Base-by-base conservation (phyloP, 768 basidiomycete species). In the Termitomyces eurrhizus region DNA sequence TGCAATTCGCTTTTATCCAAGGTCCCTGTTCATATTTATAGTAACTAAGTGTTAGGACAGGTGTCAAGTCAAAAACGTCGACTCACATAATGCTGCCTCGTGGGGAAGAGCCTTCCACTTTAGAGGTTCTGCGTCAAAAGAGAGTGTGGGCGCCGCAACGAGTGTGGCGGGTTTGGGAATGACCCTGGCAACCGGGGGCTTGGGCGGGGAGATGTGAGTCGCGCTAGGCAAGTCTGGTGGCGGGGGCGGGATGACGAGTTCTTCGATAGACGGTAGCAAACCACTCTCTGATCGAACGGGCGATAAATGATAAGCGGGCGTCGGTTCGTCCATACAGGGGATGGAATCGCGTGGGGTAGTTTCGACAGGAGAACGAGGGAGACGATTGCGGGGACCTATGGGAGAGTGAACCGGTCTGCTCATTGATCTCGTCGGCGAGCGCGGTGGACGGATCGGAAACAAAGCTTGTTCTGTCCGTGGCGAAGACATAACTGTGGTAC, bases 61-160 rank as follows among this genome's bases (percentile, higher is more conserved):
- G 46, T 56, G n/a, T 37, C 46, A 57, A 50, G 51, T 58, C 33
- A 5, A 44, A 75, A 44, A 75, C 78, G 45, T 59, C 26, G 1
- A 74, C 79, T 59, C 65, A 83, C 82, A 83, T 33, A 83, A 67
- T 11, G 90, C 90, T 1, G 85, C 86, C 61, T 91, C 87, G 29
- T 90, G 74, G 0, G 89, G 82, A 61, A 92, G 74, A 2, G 83
- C 84, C 62, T 88, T 88, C 84, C 83, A 90, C 52, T 78, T 74
- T 18, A 90, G 76, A n/a, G 82, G 79, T 0, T 72, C 67, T 11
- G 80, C 70, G 5, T 87, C 85, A 67, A 91, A 90, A 42, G 76
- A 77, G 65, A 90, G 69, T 16, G 75, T 57, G 1, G 83, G 80
- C 0, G 87, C 81, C 0, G 79, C 77, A 0, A 77, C 70, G 45